Evolutionary conservation across 2,329 filamentous ascomycete genomes (phyloP), one percentile per base, ranked within the genome.

Genomic region (Aureobasidium sp.): DNA sequence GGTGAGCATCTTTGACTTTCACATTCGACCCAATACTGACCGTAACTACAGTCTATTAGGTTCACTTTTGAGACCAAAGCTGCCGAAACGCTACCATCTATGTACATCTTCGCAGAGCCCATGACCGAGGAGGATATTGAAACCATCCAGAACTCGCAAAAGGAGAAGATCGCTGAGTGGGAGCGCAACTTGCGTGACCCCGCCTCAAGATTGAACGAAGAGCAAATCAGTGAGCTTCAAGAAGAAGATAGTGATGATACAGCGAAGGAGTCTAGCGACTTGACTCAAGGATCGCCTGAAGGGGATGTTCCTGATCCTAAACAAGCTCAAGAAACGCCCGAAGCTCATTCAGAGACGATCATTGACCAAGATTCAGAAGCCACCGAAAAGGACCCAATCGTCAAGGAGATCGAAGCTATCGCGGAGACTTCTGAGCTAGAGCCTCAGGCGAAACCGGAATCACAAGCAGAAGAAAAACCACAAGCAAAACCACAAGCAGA

Each of bases 91-190:
- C 48, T 63, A 8, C 63, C 8, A 83, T 88, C 88, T 68, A 92
- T 96, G 84, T 93, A 96, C 71, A 77, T 97, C 59, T 96, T 96
- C 71, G 92, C 87, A 15, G 88, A 96, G 73, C 92, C 94, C 3
- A 86, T 97, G 59, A 83, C 83, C 0, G 82, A 89, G 5, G 82
- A 86, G 5, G 81, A 90, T 59, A 90, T 95, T 65, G 78, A 87
- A 20, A 74, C 76, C 13, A 89, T 94, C n/a, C 93, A 97, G 72
- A 82, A 79, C 26, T 80, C 80, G 15, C 86, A 84, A 63, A 84
- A 84, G 65, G 83, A 79, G 20, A 82, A 84, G 37, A 82, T 92
- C 26, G 85, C 88, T 52, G 82, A 82, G 13, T 90, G 90, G 67
- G 88, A 95, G 72, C 80, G 79, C 12, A 32, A 37, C 7, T 12